A percentile compares a stretch with the other conserved stretches of the same genome.
Conservation (phyloP, 192 early-diverging fungal species). For the Linnemannia zychae region DNA sequence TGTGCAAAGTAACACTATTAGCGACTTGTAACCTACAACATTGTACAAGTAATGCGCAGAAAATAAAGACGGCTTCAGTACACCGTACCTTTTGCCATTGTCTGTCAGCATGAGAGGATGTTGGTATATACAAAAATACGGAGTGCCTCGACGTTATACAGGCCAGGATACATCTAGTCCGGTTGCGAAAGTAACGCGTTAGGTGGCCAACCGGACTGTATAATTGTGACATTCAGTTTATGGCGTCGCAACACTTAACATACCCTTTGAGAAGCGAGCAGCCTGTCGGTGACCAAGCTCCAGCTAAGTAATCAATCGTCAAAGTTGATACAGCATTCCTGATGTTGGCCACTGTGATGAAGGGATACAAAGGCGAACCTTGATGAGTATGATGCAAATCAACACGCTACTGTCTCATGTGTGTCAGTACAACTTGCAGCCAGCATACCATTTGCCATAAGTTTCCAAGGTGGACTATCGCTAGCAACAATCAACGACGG, state of each 20-base stretch:
- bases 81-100: constrained; percentile 38
- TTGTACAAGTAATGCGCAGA: background rate
- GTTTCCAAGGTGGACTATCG: constrained; percentile 35
- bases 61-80: background rate
- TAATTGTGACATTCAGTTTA: background rate
- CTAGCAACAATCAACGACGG: background rate
- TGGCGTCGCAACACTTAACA: background rate
- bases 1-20: background rate
- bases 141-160: constrained; percentile 39
- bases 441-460: constrained; percentile 13
- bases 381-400: background rate
- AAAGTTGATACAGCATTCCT: constrained; percentile 24
- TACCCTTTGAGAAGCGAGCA: constrained; percentile 39
- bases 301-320: constrained; percentile 17
- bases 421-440: background rate
- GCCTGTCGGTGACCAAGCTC: constrained; percentile 47
- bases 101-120: constrained; percentile 15
- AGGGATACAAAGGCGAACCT: background rate
- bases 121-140: constrained; percentile 28
- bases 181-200: background rate
- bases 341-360: constrained; percentile 15
- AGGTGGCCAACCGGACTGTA: background rate
- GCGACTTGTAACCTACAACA: background rate
- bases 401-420: too few relatives aligned
- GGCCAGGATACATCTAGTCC: constrained; percentile 37